phyloP scores from a whole-genome alignment of 192 early-diverging fungal species.

The Coemansia sp. region DNA sequence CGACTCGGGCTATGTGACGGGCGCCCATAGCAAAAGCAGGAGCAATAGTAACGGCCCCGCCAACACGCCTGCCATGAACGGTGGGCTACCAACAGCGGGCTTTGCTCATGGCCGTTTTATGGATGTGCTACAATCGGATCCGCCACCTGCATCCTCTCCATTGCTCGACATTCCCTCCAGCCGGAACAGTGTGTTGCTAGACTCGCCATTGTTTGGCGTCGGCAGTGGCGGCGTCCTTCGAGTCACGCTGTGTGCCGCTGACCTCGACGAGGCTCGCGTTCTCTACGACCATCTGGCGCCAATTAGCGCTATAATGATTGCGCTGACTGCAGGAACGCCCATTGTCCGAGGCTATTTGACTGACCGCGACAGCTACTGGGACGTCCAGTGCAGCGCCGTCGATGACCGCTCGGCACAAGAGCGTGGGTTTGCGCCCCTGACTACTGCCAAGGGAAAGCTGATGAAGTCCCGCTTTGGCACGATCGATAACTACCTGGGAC shows the following conservation, averaged over 20 bases:
- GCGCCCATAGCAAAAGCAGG: not conserved
- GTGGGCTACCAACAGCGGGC: not conserved
- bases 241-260: conserved; percentile 93
- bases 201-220: conserved; percentile 96
- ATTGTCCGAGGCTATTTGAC: conserved; percentile 90
- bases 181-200: conserved; percentile 85
- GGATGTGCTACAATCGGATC: not conserved
- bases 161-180: conserved; percentile 25
- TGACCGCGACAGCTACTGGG: conserved; percentile 96
- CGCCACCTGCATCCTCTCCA: not conserved
- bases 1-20: conserved; percentile 57
- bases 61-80: not conserved
- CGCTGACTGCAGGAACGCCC: conserved; percentile 88
- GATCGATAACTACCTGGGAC: conserved; percentile 82
- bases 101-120: not conserved
- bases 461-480: conserved; percentile 95
- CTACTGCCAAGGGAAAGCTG: conserved; percentile 71
- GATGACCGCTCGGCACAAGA: conserved; percentile 93
- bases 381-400: conserved; percentile 86
- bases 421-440: conserved; percentile 76
- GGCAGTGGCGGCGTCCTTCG: conserved; percentile 90
- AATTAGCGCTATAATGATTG: conserved; percentile 87
- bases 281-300: conserved; percentile 94
- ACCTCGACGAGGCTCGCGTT: conserved; percentile 84
- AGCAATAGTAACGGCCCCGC: not conserved